Percentiles rank a stretch among this genome's conserved stretches.
These are phyloP conservation scores for Theobroma grandiflorum DNA, from an alignment of 441 rosid species.

Conservation along the genomic window DNA sequence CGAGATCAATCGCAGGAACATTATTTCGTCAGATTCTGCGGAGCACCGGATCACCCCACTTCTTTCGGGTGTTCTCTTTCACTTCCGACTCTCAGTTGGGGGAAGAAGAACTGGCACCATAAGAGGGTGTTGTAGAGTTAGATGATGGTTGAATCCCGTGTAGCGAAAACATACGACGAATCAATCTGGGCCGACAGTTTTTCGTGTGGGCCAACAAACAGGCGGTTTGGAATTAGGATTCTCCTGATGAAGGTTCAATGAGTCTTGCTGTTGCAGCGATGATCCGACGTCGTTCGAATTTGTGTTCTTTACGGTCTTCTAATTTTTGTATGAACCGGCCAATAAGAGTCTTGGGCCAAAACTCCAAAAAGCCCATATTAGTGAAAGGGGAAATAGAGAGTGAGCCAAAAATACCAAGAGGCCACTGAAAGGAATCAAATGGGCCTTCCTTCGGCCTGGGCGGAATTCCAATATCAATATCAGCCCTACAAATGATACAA, in stretches of 20 bases:
- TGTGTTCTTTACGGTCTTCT: no score
- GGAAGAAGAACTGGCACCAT: not conserved
- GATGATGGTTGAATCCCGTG: not conserved
- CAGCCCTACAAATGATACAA: no score
- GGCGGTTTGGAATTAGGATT: not conserved
- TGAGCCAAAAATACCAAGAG: no score
- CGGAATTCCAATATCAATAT: no score
- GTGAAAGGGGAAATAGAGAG: no score
- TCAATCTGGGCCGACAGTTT: not conserved
- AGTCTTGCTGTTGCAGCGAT: not conserved
- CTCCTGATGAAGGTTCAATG: not conserved
- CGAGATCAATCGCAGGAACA: conserved; percentile 80
- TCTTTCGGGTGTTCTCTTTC: not conserved
- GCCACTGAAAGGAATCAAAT: no score
- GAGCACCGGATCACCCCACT: conserved; percentile 1
- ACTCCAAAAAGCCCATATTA: no score
- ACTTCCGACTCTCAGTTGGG: not conserved
- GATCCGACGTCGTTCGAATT: not conserved
- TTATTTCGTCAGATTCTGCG: conserved; percentile 28
- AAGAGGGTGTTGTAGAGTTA: not conserved
- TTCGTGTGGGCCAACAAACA: not conserved
- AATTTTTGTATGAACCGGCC: no score
- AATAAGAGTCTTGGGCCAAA: no score
- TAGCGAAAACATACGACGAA: not conserved
- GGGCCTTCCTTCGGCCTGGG: no score